Conservation (phyloP, 257 asterid species). For the Misopates orontium region DNA sequence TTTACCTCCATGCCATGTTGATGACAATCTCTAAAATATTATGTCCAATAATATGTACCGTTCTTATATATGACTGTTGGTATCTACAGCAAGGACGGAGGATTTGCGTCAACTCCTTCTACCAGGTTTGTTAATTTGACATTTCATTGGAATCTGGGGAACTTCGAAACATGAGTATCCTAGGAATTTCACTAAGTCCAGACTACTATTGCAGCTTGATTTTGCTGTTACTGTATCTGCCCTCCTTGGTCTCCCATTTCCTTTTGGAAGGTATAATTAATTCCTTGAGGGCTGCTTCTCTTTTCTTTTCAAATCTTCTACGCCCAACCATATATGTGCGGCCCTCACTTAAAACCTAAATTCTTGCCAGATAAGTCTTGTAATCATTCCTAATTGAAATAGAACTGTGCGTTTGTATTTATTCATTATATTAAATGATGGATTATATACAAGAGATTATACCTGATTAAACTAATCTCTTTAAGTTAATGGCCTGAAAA, state of each 20-base stretch:
- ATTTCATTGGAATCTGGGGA: conserved; percentile 23
- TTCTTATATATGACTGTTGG: conserved; percentile 24
- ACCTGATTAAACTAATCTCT: neutral
- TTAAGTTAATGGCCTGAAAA: neutral
- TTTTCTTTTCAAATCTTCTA: neutral
- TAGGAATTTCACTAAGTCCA: conserved; percentile 31
- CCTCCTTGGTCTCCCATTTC: conserved; percentile 86
- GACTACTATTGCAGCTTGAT: conserved; percentile 71
- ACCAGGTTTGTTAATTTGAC: conserved; percentile 59
- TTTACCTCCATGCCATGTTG: neutral
- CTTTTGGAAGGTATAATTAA: conserved; percentile 84
- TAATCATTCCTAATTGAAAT: neutral
- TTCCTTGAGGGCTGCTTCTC: conserved; percentile 11
- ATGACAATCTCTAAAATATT: conserved; percentile 6
- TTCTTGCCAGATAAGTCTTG: neutral
- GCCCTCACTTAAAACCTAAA: conserved; percentile 1
- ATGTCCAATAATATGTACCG: neutral
- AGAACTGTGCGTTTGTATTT: neutral
- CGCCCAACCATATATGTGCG: neutral
- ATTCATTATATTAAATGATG: neutral
- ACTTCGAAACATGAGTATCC: conserved; percentile 20
- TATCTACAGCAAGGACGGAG: conserved; percentile 57
- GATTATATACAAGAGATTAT: neutral
- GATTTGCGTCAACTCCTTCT: conserved; percentile 64
- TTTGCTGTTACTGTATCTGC: conserved; percentile 85